These are phyloP conservation scores for Ophiostoma himal-ulmi DNA, from an alignment of 2,329 filamentous ascomycete species.

Conservation along the genomic window DNA sequence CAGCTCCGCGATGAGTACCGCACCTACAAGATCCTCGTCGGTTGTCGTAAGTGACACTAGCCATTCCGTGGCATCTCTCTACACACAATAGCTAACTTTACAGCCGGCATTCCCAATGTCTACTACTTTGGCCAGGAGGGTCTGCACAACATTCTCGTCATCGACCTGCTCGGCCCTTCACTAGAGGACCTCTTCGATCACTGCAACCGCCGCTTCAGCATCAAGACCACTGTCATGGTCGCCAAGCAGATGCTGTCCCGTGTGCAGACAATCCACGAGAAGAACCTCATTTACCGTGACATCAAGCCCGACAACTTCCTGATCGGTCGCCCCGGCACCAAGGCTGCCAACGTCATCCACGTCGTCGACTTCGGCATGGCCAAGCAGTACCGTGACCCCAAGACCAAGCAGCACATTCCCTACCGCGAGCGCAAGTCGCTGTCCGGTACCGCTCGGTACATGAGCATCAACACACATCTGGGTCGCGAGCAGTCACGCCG, in stretches of 20 bases:
- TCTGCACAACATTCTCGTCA: constrained; percentile 97
- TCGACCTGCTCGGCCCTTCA: constrained; percentile 89
- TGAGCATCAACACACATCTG: constrained; percentile 99
- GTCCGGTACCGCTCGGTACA: constrained; percentile 94
- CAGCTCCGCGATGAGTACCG: constrained; percentile 97
- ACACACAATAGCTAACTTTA: not conserved
- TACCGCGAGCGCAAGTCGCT: constrained; percentile 96
- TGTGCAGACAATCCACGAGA: constrained; percentile 92
- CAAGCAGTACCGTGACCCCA: constrained; percentile 97
- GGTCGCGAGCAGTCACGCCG: constrained; percentile 92
- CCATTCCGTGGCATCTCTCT: too few species aligned
- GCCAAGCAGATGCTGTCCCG: constrained; percentile 98
- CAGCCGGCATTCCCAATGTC: constrained; percentile 97
- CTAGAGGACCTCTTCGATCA: constrained; percentile 97
- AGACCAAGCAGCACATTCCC: constrained; percentile 98
- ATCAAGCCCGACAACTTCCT: constrained; percentile 99
- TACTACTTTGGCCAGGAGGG: constrained; percentile 99
- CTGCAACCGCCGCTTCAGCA: constrained; percentile 88
- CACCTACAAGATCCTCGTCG: constrained; percentile 98
- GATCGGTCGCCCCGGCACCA: constrained; percentile 84
- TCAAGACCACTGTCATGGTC: constrained; percentile 98
- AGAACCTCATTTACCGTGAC: constrained; percentile 97
- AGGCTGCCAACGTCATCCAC: constrained; percentile 95
- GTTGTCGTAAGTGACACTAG: constrained; percentile 73
- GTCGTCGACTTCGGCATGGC: constrained; percentile 99